These are phyloP conservation scores for Myxozyma monticola DNA, from an alignment of 805 yeast genomes.

Conservation along the genomic window DNA sequence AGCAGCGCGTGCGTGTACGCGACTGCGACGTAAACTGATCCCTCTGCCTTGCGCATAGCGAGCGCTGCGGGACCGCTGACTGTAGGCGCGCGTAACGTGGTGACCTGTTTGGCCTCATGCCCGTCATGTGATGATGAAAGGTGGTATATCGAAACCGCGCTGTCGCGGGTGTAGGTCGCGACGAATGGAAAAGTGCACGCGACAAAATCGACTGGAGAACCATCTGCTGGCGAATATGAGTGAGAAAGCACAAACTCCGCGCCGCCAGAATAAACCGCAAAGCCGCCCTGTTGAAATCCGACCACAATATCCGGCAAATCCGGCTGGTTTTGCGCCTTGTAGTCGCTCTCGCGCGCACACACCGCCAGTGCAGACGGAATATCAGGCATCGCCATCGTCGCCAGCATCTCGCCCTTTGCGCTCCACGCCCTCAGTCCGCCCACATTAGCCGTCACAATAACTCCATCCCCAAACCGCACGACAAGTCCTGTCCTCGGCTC, in stretches of 20 bases:
- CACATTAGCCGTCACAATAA: slow-evolving; percentile 17
- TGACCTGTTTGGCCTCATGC: too few species aligned
- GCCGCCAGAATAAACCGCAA: slow-evolving; percentile 6
- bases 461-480: slow-evolving; percentile 16
- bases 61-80: slow-evolving; percentile 14
- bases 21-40: slow-evolving; percentile 8
- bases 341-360: too few species aligned
- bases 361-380: too few species aligned
- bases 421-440: slow-evolving; percentile 19
- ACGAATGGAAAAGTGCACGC: slow-evolving; percentile 18
- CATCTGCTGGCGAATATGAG: slow-evolving; percentile 5
- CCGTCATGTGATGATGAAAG: too few species aligned
- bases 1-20: slow-evolving; percentile 19
- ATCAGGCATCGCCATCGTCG: slow-evolving; percentile 5
- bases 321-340: too few species aligned
- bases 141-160: too few species aligned
- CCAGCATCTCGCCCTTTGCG: slow-evolving; percentile 1
- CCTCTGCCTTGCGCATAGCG: slow-evolving; percentile 9
- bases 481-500: slow-evolving; percentile 5
- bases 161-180: too few species aligned
- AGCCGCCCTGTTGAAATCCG: slow-evolving; percentile 20
- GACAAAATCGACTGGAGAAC: slow-evolving; percentile 2
- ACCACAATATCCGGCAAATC: too few species aligned
- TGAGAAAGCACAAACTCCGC: background rate
- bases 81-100: slow-evolving; percentile 11